phyloP scores from a whole-genome alignment of 345 rosid species.

The Citrus sp. region DNA sequence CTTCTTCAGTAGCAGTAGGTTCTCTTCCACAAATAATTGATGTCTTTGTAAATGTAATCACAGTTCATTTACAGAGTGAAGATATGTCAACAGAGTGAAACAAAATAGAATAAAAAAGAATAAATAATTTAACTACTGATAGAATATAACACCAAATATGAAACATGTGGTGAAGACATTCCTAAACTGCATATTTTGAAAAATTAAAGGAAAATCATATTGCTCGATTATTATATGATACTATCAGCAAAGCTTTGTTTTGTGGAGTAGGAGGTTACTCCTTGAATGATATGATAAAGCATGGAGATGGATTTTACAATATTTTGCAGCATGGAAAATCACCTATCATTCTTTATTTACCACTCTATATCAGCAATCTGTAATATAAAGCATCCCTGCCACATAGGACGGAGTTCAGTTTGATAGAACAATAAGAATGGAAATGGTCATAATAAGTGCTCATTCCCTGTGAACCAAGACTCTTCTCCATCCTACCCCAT shows the following conservation, averaged over 20 bases:
- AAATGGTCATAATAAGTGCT: not conserved
- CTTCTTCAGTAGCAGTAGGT: constrained; percentile 83
- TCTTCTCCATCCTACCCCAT: not conserved
- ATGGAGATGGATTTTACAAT: not conserved
- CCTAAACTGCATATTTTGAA: not conserved
- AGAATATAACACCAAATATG: not conserved
- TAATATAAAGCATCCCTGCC: not conserved
- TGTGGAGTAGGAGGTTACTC: not conserved
- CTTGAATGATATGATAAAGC: not conserved
- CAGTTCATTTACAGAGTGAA: constrained; percentile 1
- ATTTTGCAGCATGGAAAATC: not conserved
- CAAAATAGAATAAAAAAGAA: not conserved
- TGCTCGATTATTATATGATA: not conserved
- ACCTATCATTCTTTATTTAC: not conserved
- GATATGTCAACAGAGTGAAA: constrained; percentile 9
- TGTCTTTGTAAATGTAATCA: constrained; percentile 41
- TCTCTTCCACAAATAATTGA: constrained; percentile 99
- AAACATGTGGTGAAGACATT: not conserved
- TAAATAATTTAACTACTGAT: constrained; percentile 1
- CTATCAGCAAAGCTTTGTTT: not conserved
- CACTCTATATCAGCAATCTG: not conserved
- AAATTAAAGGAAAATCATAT: not conserved
- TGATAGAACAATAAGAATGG: not conserved
- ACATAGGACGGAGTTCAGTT: not conserved
- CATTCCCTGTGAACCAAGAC: not conserved